These are phyloP conservation scores for Fusarium luffae DNA, from an alignment of 2,329 filamentous ascomycete genomes.

Conservation along the genomic window DNA sequence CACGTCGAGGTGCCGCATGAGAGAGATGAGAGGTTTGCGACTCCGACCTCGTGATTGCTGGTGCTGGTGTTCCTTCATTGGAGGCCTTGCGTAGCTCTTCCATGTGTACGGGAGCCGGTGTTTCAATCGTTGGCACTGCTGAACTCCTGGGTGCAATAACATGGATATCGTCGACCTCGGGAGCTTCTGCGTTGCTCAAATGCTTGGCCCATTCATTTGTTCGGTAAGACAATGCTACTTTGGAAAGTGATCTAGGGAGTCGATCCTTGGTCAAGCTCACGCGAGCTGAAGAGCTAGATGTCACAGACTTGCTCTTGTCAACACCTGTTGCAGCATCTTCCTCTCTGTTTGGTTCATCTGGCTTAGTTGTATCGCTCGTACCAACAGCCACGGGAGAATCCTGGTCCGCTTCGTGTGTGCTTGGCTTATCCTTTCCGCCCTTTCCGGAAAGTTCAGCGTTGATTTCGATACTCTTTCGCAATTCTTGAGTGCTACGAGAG, in stretches of 20 bases:
- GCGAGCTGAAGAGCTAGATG: slow-evolving; percentile 56
- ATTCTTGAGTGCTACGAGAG: slow-evolving; percentile 41
- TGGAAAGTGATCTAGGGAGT: slow-evolving; percentile 78
- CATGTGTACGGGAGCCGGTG: slow-evolving; percentile 70
- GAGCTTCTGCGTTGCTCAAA: slow-evolving; percentile 78
- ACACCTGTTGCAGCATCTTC: slow-evolving; percentile 37
- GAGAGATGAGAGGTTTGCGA: slow-evolving; percentile 46
- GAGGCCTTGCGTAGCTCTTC: slow-evolving; percentile 73
- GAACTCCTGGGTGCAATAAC: slow-evolving; percentile 51
- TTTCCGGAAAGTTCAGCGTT: slow-evolving; percentile 51
- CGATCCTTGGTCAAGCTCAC: slow-evolving; percentile 67
- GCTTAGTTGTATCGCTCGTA: slow-evolving; percentile 8
- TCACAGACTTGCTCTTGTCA: slow-evolving; percentile 54
- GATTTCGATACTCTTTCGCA: slow-evolving; percentile 52
- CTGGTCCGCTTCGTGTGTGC: slow-evolving; percentile 14
- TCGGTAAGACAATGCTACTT: slow-evolving; percentile 82
- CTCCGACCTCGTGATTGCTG: slow-evolving; percentile 45
- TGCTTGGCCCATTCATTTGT: slow-evolving; percentile 98
- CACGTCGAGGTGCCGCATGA: slow-evolving; percentile 23
- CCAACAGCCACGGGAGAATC: slow-evolving; percentile 20
- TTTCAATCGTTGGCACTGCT: slow-evolving; percentile 54
- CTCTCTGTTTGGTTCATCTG: slow-evolving; percentile 1
- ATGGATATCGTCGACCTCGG: slow-evolving; percentile 71
- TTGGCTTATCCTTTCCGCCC: slow-evolving; percentile 31
- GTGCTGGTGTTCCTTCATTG: slow-evolving; percentile 57